A percentile compares a stretch with the other conserved stretches of the same genome.
Conservation (phyloP, 2,329 filamentous ascomycete genomes). For the Neofusicoccum parvum region DNA sequence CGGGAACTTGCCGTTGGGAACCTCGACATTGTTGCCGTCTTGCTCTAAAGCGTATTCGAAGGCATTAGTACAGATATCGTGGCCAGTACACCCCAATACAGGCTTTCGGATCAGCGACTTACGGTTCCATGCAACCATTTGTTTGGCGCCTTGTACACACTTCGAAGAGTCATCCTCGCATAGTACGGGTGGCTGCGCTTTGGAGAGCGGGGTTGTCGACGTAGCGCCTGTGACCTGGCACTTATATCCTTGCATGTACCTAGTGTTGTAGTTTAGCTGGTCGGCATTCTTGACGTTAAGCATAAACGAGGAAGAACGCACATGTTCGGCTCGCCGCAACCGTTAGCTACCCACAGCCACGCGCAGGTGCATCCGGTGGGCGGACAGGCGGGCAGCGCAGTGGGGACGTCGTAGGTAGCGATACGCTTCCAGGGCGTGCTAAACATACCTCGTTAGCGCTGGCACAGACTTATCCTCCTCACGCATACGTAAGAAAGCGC, state of each 20-base stretch:
- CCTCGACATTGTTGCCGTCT: slow-evolving; percentile 31
- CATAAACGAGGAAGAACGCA: slow-evolving; percentile 4
- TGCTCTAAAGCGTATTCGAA: slow-evolving; percentile 8
- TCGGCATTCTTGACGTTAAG: neutral
- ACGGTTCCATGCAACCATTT: slow-evolving; percentile 54
- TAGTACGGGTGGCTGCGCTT: slow-evolving; percentile 45
- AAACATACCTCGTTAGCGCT: slow-evolving; percentile 4
- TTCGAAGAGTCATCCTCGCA: slow-evolving; percentile 46
- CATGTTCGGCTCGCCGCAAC: slow-evolving; percentile 44
- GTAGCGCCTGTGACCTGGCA: slow-evolving; percentile 52
- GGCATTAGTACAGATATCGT: neutral
- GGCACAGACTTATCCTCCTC: neutral
- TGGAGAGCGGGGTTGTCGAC: slow-evolving; percentile 45
- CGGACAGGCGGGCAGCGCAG: slow-evolving; percentile 40
- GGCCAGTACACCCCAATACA: accelerated
- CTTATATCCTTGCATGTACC: slow-evolving; percentile 54
- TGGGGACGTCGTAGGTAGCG: slow-evolving; percentile 41
- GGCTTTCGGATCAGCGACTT: neutral
- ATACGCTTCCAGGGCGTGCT: slow-evolving; percentile 44
- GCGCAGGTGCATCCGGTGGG: slow-evolving; percentile 44
- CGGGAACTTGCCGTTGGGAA: slow-evolving; percentile 24
- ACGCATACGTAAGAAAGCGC: too few relatives aligned
- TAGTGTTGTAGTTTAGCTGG: slow-evolving; percentile 8
- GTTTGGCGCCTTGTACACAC: slow-evolving; percentile 53
- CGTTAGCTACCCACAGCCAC: slow-evolving; percentile 47